Evolutionary conservation across 345 rosid genomes (phyloP).

Genomic region (Carallia brachiata): DNA sequence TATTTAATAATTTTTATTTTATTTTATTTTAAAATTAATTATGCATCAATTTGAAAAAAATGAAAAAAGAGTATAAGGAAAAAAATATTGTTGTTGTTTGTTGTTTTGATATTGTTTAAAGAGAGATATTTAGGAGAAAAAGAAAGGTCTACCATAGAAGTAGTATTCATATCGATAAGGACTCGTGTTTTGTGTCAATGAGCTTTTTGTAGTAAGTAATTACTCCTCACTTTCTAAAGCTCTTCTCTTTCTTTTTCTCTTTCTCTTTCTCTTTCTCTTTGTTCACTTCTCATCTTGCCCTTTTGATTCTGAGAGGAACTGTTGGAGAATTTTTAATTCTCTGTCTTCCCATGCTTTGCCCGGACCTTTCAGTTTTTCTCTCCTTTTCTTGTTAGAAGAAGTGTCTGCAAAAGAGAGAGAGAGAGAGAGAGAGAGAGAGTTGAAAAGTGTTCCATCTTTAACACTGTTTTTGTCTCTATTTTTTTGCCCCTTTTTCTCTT

Average conservation of each 20-base stretch:
- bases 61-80: not conserved
- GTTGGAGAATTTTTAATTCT: conserved; percentile 16
- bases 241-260: conserved; percentile 5
- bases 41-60: no score
- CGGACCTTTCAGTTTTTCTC: not conserved
- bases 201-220: conserved; percentile 14
- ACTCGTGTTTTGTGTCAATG: conserved; percentile 18
- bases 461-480: conserved; percentile 13
- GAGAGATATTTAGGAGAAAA: no score
- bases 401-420: not conserved
- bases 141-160: conserved; percentile 8
- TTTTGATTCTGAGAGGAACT: conserved; percentile 15
- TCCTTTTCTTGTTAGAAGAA: not conserved
- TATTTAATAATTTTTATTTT: no score
- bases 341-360: not conserved
- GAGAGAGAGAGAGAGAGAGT: not conserved
- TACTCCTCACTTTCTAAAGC: conserved; percentile 6
- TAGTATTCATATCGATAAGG: conserved; percentile 34
- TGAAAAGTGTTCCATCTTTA: conserved; percentile 18
- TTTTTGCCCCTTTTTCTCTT: not conserved
- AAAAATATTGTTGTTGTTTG: not conserved
- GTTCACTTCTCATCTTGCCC: conserved; percentile 11
- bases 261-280: conserved; percentile 1
- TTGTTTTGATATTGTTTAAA: not conserved
- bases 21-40: no score